Percentiles rank a stretch among this genome's conserved stretches.
Conservation (phyloP, 257 asterid genomes). For the Echium plantagineum region DNA sequence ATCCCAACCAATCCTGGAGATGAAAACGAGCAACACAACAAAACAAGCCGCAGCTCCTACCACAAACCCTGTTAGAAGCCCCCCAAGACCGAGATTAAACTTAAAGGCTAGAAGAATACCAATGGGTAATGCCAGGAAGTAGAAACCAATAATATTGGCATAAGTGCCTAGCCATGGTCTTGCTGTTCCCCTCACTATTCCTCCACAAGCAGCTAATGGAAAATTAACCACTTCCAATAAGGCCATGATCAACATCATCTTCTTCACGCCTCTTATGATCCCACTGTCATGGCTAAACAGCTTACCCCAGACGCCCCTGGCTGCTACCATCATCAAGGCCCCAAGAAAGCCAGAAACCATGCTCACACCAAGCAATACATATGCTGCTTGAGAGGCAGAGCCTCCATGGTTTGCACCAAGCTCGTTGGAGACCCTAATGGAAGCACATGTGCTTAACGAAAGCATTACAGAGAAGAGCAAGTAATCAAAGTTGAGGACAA, state of each 20-base stretch:
- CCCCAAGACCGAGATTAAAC: constrained; percentile 46
- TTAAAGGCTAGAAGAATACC: constrained; percentile 52
- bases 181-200: constrained; percentile 82
- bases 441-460: constrained; percentile 59
- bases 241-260: constrained; percentile 50
- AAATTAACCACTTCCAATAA: constrained; percentile 56
- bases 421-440: constrained; percentile 71
- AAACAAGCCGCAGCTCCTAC: constrained; percentile 56
- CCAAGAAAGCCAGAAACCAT: constrained; percentile 33
- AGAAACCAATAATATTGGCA: constrained; percentile 65
- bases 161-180: constrained; percentile 66
- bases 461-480: constrained; percentile 61
- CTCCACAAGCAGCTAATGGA: constrained; percentile 77
- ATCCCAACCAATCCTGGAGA: constrained; percentile 58
- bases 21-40: constrained; percentile 37
- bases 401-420: constrained; percentile 42
- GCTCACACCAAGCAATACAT: constrained; percentile 22
- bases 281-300: constrained; percentile 47
- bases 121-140: constrained; percentile 56
- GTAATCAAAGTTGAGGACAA: constrained; percentile 72
- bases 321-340: constrained; percentile 35
- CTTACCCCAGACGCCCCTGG: constrained; percentile 55
- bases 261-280: constrained; percentile 33
- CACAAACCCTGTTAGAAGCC: constrained; percentile 59
- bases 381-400: constrained; percentile 34